Base-by-base conservation (phyloP, 805 yeast species). In the Ogataea salicorniae region DNA sequence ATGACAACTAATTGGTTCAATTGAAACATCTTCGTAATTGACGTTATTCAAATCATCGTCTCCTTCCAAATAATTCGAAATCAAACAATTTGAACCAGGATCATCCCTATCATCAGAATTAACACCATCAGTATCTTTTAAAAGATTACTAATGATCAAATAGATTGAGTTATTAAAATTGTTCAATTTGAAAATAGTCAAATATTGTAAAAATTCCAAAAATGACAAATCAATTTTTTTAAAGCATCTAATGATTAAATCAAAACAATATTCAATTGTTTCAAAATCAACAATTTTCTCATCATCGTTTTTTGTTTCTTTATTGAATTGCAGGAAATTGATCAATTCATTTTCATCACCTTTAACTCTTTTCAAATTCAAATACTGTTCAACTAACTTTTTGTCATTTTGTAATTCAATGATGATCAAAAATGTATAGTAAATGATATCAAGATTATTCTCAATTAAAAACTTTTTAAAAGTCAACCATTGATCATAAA, bases 131-230 rank as follows among this genome's bases (percentile, higher is more conserved):
- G 9, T n/a, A 11, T 6, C 26, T 13, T 37, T 23, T 15, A 37
- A n/a, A 14, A 39, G 14, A 26, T 37, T 39, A n/a, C 62, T 49
- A 6, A 64, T 54, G 7, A 65, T 23, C 22, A 57, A 41, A 34
- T 63, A 65, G 17, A 65, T 52, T 4, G 66, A 58, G 18, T 60
- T 59, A 34, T 56, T 51, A 29, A 56, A 52, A 44, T 56, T 61
- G 48, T 65, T 65, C 41, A 55, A 37, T 40, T 53, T 50, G 50
- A 51, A 63, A n/a, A 59, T 56, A 0, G 43, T 38, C 44, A 61
- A 38, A 41, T 56, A 61, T 16, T 51, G 54, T 9, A 58, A 26
- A 43, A 62, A 61, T 6, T 45, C 39, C n/a, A 46, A 39, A 33
- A 46, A 55, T 11, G 54, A n/a, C 9, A 59, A 22, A 13, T 55